These are phyloP conservation scores for Xylariaceae sp. DNA, from an alignment of 2,329 filamentous ascomycete genomes.

Conservation along the genomic window DNA sequence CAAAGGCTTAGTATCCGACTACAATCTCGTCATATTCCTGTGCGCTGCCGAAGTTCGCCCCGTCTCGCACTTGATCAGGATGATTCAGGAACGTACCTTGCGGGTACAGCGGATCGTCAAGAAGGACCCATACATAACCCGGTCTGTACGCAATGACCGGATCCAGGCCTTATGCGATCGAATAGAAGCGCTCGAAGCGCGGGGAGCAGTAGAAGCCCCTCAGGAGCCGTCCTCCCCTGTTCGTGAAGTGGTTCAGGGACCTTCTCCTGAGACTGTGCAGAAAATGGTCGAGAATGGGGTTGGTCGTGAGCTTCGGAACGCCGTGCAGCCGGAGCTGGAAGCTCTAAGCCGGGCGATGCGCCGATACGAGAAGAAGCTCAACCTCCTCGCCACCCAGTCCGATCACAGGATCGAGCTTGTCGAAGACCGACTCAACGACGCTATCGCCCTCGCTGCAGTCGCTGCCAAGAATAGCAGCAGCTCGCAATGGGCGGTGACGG, in stretches of 20 bases:
- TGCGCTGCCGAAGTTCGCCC: conserved; percentile 82
- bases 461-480: conserved; percentile 52
- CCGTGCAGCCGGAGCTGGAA: conserved; percentile 76
- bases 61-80: conserved; percentile 71
- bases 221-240: no score
- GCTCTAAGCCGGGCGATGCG: conserved; percentile 83
- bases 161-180: conserved; percentile 57
- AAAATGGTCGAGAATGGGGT: conserved; percentile 39
- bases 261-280: conserved; percentile 27
- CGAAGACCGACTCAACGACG: conserved; percentile 67
- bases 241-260: conserved; percentile 8
- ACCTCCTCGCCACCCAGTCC: conserved; percentile 67
- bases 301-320: conserved; percentile 55
- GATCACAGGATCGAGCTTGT: conserved; percentile 69
- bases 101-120: conserved; percentile 72
- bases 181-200: conserved; percentile 64
- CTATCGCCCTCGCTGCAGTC: conserved; percentile 73
- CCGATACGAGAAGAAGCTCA: conserved; percentile 84
- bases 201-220: conserved; percentile 36
- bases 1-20: conserved; percentile 83
- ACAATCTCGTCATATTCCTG: conserved; percentile 87
- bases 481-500: conserved; percentile 33
- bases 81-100: conserved; percentile 73
- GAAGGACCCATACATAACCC: conserved; percentile 40
- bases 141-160: conserved; percentile 35